Percentiles rank a stretch among this genome's conserved stretches.
phyloP scores from a whole-genome alignment of 176 grass and related monocot genomes.

The Carex scoparia region DNA sequence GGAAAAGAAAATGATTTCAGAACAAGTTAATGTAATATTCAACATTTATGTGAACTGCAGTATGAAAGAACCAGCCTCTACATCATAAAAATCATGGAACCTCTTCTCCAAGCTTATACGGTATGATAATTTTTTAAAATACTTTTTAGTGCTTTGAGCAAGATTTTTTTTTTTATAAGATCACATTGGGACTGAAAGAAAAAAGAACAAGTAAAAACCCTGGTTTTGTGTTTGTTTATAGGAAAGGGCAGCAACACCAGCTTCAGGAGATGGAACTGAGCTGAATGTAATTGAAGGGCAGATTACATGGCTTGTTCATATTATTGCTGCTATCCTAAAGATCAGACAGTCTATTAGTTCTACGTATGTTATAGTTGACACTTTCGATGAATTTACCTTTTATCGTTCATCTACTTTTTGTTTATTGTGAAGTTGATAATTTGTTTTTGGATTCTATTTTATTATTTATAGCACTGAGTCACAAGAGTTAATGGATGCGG shows the following conservation, averaged over 20 bases:
- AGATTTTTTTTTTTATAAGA: not conserved
- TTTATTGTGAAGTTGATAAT: slow-evolving; percentile 17
- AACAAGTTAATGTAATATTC: slow-evolving; percentile 16
- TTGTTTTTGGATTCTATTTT: slow-evolving; percentile 10
- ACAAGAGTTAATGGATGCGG: slow-evolving; percentile 94
- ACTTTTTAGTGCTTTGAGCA: not conserved
- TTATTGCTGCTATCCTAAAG: slow-evolving; percentile 95
- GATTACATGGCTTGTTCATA: slow-evolving; percentile 95
- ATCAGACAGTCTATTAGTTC: slow-evolving; percentile 68
- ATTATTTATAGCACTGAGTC: slow-evolving; percentile 59
- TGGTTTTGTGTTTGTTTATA: slow-evolving; percentile 30
- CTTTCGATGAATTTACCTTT: slow-evolving; percentile 12
- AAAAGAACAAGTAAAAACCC: not conserved
- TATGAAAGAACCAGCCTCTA: slow-evolving; percentile 84
- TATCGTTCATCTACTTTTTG: slow-evolving; percentile 12
- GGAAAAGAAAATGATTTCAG: not conserved
- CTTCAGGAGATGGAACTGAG: slow-evolving; percentile 64
- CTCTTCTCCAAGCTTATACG: slow-evolving; percentile 98
- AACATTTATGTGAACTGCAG: slow-evolving; percentile 47
- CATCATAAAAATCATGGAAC: slow-evolving; percentile 99
- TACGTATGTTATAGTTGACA: slow-evolving; percentile 38
- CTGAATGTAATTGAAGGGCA: slow-evolving; percentile 95
- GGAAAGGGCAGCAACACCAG: slow-evolving; percentile 79
- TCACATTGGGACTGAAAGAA: slow-evolving; percentile 12
- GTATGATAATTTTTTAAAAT: slow-evolving; percentile 43